phyloP scores from a whole-genome alignment of 352 stramenopile genomes.

The Poterioochromonas sp. region DNA sequence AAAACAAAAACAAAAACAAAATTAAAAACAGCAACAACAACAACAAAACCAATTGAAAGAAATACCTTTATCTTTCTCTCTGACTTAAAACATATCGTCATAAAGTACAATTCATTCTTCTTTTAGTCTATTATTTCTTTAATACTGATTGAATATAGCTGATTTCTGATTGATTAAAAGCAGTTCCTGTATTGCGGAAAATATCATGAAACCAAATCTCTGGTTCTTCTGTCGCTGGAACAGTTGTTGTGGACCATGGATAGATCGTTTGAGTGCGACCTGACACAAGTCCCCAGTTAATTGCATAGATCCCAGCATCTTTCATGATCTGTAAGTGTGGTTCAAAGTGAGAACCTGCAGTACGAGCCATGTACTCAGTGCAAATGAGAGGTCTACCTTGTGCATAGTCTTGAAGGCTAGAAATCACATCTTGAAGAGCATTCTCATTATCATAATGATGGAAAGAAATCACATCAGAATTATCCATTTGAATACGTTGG shows the following conservation, averaged over 20 bases:
- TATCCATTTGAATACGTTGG: background rate
- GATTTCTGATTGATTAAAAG: background rate
- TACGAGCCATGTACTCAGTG: slow-evolving; percentile 27
- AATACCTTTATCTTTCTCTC: too few species aligned
- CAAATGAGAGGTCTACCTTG: background rate
- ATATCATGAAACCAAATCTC: slow-evolving; percentile 22
- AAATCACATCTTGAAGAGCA: background rate
- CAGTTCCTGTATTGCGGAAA: background rate
- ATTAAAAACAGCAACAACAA: too few species aligned
- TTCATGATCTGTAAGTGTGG: slow-evolving; percentile 2
- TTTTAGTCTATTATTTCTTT: too few species aligned
- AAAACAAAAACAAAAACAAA: too few species aligned
- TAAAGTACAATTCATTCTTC: too few species aligned
- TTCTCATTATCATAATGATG: background rate
- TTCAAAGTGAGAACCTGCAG: background rate
- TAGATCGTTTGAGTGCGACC: slow-evolving; percentile 18
- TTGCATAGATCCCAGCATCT: background rate
- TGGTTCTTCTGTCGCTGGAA: background rate
- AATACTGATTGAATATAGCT: background rate
- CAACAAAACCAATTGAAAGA: too few species aligned
- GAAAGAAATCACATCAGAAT: slow-evolving; percentile 4
- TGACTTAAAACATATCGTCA: too few species aligned
- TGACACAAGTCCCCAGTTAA: slow-evolving; percentile 20
- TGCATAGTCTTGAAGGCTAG: background rate
- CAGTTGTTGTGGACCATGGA: background rate